Base-by-base conservation (phyloP, 2,329 filamentous ascomycete species). In the Cytospora leucostoma region DNA sequence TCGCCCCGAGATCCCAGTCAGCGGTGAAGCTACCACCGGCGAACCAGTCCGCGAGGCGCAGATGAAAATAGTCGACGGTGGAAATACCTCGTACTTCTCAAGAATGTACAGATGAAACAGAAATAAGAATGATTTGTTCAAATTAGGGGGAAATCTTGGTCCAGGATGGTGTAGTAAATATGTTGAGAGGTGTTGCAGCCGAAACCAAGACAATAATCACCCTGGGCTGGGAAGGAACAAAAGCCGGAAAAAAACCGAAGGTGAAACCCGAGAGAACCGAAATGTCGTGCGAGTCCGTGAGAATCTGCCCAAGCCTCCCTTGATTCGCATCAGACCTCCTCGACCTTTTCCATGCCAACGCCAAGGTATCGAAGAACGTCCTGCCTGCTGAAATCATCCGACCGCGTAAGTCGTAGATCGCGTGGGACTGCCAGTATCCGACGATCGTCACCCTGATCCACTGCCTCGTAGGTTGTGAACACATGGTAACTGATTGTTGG, bases 161-260 rank as follows among this genome's bases (percentile, higher is more conserved):
- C 17, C 40, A 44, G 40, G 10, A 44, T 47, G 59, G 59, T 50
- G 59, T 38, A 61, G 17, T 61, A 50, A 37, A 50, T 61, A 61
- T 61, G 51, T 11, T 38, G 51, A 49, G 59, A 47, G 27, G 38
- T 52, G 59, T 34, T 15, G 49, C 32, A 32, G 0, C 17, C 17
- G 21, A 44, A 33, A 54, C 8, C 49, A 17, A 27, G 17, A 32
- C 51, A 38, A 47, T n/a, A 50, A 13, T 38, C 15, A 19, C 34
- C 19, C 17, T 11, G 44, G 19, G 35, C 19, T 19, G 21, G 11
- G 11, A 19, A n/a, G 5, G 12, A 21, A 47, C 7, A 7, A 47
- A 21, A 47, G 12, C 10, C 8, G 35, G 7, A 37, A 1, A 3
- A 32, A 21, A 27, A 52, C 4, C 32, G 33, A 52, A 52, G 8